phyloP scores from a whole-genome alignment of 2,329 filamentous ascomycete species.

The Sclerotinia subarctica region DNA sequence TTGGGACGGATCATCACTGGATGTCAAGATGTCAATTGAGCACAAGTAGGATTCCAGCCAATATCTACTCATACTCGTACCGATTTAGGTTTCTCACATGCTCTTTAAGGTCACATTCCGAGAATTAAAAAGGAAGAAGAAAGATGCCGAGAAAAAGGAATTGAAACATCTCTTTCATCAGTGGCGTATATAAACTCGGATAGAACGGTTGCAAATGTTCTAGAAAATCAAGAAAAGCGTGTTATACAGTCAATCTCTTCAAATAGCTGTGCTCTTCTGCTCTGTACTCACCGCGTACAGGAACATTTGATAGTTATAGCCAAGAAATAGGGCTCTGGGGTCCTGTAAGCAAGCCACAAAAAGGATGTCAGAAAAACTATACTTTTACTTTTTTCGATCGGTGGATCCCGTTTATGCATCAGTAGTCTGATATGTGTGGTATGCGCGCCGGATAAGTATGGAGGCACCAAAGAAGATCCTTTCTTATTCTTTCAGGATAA shows the following conservation, averaged over 20 bases:
- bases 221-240: background rate
- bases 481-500: background rate
- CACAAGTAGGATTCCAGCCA: slow-evolving; percentile 5
- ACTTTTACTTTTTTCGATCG: slow-evolving; percentile 8
- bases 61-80: background rate
- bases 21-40: background rate
- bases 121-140: slow-evolving; percentile 3
- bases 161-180: background rate
- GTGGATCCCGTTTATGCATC: slow-evolving; percentile 13
- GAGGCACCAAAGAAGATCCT: slow-evolving; percentile 1
- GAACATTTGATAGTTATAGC: background rate
- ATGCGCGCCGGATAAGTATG: slow-evolving; percentile 16
- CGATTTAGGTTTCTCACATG: background rate
- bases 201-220: background rate
- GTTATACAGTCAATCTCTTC: background rate
- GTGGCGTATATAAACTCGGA: background rate
- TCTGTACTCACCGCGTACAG: background rate
- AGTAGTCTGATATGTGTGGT: background rate
- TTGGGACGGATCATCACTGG: slow-evolving; percentile 14
- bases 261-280: background rate
- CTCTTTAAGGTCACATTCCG: background rate
- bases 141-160: background rate
- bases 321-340: background rate
- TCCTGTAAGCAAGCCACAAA: slow-evolving; percentile 16
- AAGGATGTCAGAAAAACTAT: background rate